Base-by-base conservation (phyloP, 2,329 filamentous ascomycete species). In the Monosporascus sp. region DNA sequence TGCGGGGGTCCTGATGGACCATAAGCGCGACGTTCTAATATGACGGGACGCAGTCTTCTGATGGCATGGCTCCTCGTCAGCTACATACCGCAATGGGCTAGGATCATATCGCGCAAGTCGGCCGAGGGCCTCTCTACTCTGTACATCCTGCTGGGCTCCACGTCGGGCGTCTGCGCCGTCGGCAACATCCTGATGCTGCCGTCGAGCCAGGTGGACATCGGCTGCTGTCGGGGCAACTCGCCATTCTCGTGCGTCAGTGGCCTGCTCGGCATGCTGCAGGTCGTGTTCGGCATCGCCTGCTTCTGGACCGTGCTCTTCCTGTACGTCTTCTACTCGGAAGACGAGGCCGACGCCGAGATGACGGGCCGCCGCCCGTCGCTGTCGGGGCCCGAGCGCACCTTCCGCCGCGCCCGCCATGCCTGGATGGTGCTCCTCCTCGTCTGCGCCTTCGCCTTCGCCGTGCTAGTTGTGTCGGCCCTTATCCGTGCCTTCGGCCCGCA, bases 291-390 rank as follows among this genome's bases (percentile, higher is more conserved):
- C 4, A 56, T 61, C n/a, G 54, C 53, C 35, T 56, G 56, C 26
- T 60, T 61, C 50, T 60, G 58, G 59, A 52, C 53, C 22, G 59
- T 59, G 56, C 54, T 61, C 49, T 59, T 61, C 37, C 52, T 60
- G 44, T 61, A 61, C 51, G 56, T 61, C 27, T 61, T 65, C 58
- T 67, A 62, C 52, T 59, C 61, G 8, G 60, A 64, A 40, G 63
- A 65, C 40, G 63, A 67, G 54, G 60, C 61, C 22, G 63, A 64
- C 19, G 63, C 62, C 22, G 59, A 65, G 50, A 50, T 58, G 44
- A 58, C 60, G 37, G 61, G 63, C 26, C 59, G 60, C 7, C 52
- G 63, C 9, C 54, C 51, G 16, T 65, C 63, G 17, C 48, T 64
- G 11, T 60, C 63, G 0, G 60, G 62, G 38, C 60, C 63, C 5